Percentiles rank a stretch among this genome's conserved stretches.
phyloP scores from a whole-genome alignment of 768 basidiomycete species.

The Lactarius evosmus region DNA sequence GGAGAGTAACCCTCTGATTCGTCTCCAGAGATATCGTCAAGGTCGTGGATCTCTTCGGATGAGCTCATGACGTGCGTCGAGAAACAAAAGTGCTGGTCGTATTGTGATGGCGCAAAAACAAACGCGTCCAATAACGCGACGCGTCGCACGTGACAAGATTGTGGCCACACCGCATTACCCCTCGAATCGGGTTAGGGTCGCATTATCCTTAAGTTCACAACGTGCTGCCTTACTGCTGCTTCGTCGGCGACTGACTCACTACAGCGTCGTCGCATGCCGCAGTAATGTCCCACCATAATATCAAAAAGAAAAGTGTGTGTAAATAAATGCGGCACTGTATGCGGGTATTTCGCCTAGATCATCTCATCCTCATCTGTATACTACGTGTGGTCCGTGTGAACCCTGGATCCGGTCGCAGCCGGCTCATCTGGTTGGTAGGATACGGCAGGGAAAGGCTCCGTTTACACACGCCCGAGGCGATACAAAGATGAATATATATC shows the following conservation, averaged over 20 bases:
- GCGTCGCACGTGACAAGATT: conserved; percentile 23
- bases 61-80: conserved; percentile 55
- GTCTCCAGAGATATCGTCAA: conserved; percentile 54
- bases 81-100: background rate
- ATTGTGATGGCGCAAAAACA: background rate
- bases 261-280: too few relatives aligned
- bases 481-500: background rate
- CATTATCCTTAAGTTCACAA: too few relatives aligned
- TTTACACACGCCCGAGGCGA: too few relatives aligned
- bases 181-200: background rate
- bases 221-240: too few relatives aligned
- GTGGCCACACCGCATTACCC: background rate
- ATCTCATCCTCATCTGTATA: too few relatives aligned
- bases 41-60: conserved; percentile 68
- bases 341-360: too few relatives aligned
- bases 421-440: too few relatives aligned
- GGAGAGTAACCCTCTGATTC: conserved; percentile 71
- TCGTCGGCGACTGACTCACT: too few relatives aligned
- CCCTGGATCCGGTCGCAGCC: background rate
- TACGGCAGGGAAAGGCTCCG: too few relatives aligned
- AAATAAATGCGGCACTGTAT: too few relatives aligned
- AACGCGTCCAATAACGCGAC: conserved; percentile 17
- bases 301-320: too few relatives aligned
- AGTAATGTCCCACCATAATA: too few relatives aligned
- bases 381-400: background rate